A percentile compares a stretch with the other conserved stretches of the same genome.
Evolutionary conservation across 495 filamentous ascomycete genomes (phyloP).

Genomic region (Talaromyces borbonicus): DNA sequence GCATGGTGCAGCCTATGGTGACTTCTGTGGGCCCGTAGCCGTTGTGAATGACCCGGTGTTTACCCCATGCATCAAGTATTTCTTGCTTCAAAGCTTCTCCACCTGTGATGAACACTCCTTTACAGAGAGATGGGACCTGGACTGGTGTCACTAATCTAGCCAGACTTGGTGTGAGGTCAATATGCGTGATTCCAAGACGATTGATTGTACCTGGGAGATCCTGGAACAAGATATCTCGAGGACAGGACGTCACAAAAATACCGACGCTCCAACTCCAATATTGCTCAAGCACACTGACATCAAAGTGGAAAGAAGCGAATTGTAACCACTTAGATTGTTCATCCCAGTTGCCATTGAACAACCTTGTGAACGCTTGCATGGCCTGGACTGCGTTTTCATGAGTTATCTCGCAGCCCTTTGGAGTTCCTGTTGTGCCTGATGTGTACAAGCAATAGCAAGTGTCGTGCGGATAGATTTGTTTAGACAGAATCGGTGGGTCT

Average conservation of each 20-base stretch:
- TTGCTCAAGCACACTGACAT: slow-evolving; percentile 79
- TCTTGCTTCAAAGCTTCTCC: slow-evolving; percentile 21
- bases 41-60: slow-evolving; percentile 16
- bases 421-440: slow-evolving; percentile 69
- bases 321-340: slow-evolving; percentile 65
- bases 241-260: slow-evolving; percentile 67
- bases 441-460: slow-evolving; percentile 70
- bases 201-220: slow-evolving; percentile 63
- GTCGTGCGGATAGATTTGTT: slow-evolving; percentile 30
- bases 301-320: slow-evolving; percentile 84
- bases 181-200: slow-evolving; percentile 68
- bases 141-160: slow-evolving; percentile 16
- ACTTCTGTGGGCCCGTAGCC: slow-evolving; percentile 25
- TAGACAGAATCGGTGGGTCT: slow-evolving; percentile 13
- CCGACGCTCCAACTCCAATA: slow-evolving; percentile 86
- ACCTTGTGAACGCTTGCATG: slow-evolving; percentile 60
- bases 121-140: slow-evolving; percentile 17
- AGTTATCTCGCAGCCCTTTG: slow-evolving; percentile 69
- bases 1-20: slow-evolving; percentile 21
- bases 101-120: slow-evolving; percentile 15
- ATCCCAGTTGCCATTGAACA: slow-evolving; percentile 50
- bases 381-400: slow-evolving; percentile 70
- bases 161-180: slow-evolving; percentile 49
- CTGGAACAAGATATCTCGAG: slow-evolving; percentile 67
- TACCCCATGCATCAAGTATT: slow-evolving; percentile 22